These are phyloP conservation scores for Aureobasidium sp. DNA, from an alignment of 2,329 filamentous ascomycete genomes.

Conservation along the genomic window DNA sequence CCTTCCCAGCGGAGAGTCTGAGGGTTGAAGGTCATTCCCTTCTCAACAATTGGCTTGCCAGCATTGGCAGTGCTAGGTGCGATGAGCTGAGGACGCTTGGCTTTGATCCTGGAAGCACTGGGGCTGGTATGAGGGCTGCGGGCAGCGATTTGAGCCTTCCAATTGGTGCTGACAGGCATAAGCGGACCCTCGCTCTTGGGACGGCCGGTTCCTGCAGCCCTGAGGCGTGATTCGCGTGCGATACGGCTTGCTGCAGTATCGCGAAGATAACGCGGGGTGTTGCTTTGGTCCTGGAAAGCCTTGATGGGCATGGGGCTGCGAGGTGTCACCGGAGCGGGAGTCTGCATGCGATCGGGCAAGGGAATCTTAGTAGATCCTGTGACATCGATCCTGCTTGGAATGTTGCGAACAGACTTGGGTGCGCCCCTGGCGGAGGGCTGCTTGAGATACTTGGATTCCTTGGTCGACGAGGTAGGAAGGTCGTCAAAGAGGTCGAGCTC, in stretches of 20 bases:
- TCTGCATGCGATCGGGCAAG: constrained; percentile 38
- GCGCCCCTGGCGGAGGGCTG: constrained; percentile 64
- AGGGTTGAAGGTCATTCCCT: constrained; percentile 96
- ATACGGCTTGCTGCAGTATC: constrained; percentile 61
- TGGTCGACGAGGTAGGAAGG: constrained; percentile 74
- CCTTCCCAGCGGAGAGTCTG: constrained; percentile 86
- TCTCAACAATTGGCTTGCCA: constrained; percentile 46
- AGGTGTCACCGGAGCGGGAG: constrained; percentile 45
- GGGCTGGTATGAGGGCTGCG: constrained; percentile 46
- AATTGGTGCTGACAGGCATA: constrained; percentile 41
- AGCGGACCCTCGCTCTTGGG: constrained; percentile 11
- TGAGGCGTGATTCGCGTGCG: constrained; percentile 55
- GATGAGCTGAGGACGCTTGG: constrained; percentile 38
- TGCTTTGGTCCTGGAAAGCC: constrained; percentile 34
- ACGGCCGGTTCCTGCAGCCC: constrained; percentile 20
- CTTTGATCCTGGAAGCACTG: constrained; percentile 42
- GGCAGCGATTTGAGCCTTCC: constrained; percentile 50
- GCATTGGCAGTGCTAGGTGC: constrained; percentile 15
- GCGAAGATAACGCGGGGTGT: constrained; percentile 56
- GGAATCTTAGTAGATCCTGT: constrained; percentile 23
- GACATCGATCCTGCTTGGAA: constrained; percentile 40
- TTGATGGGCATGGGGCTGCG: constrained; percentile 47
- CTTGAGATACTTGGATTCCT: constrained; percentile 77
- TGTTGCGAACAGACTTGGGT: constrained; percentile 54
- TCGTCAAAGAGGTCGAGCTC: constrained; percentile 94